Percentiles rank a stretch among this genome's conserved stretches.
phyloP scores from a whole-genome alignment of 2,329 filamentous ascomycete genomes.

The Lachnellula subtilissima region DNA sequence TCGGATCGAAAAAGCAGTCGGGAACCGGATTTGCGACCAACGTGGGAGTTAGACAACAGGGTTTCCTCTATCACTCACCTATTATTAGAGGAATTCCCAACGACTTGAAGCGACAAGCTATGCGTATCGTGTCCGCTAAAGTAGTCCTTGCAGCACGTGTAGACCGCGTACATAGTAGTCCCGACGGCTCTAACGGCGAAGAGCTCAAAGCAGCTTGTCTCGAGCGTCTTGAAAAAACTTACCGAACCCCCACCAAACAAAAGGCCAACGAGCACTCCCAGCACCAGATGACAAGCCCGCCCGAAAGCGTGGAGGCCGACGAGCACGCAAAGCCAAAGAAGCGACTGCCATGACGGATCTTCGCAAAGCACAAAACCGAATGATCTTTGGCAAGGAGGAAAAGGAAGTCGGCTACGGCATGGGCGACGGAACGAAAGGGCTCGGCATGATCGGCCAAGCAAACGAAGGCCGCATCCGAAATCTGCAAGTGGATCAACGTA shows the following conservation, averaged over 20 bases:
- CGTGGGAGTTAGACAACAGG: conserved; percentile 83
- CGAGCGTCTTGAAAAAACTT: conserved; percentile 80
- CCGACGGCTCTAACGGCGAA: conserved; percentile 78
- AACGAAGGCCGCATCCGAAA: conserved; percentile 86
- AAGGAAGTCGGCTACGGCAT: conserved; percentile 86
- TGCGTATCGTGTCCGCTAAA: conserved; percentile 92
- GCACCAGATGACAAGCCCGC: conserved; percentile 94
- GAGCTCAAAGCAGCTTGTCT: conserved; percentile 78
- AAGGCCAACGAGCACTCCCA: conserved; percentile 78
- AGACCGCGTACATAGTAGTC: conserved; percentile 76
- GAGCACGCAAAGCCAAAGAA: conserved; percentile 92
- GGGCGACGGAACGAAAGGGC: conserved; percentile 76
- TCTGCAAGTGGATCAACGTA: conserved; percentile 87
- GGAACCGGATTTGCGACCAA: conserved; percentile 85
- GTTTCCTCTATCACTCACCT: conserved; percentile 87
- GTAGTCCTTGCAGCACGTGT: conserved; percentile 89
- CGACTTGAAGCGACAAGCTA: conserved; percentile 86
- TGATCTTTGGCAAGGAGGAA: conserved; percentile 95
- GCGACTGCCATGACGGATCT: conserved; percentile 95
- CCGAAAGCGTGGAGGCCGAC: conserved; percentile 83
- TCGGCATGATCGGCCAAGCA: conserved; percentile 91
- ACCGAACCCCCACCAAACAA: conserved; percentile 89
- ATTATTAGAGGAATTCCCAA: conserved; percentile 80
- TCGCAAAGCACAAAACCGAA: conserved; percentile 90
- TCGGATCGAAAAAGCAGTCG: conserved; percentile 83